Base-by-base conservation (phyloP, 805 yeast genomes). In the Candida maesae region DNA sequence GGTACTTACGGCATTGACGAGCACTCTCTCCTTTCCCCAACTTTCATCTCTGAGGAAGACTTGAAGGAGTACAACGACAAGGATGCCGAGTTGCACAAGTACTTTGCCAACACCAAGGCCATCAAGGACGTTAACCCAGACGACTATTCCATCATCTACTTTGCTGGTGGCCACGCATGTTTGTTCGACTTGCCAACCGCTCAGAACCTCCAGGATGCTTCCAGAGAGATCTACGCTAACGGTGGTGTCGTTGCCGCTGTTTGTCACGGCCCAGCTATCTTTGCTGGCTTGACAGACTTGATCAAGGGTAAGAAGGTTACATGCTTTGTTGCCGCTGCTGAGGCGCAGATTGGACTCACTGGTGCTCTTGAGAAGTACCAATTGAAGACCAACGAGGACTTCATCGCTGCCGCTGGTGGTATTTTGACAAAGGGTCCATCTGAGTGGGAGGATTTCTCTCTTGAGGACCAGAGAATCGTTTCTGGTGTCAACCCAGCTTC, bases 401-500 rank as follows among this genome's bases (percentile, higher is more conserved):
- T 70, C 28, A 65, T 68, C 16, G 58, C 58, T 19, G 53, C 61
- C 35, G 59, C 56, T 24, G 73, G 74, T 40, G 82, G 74, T 30
- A 61, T 45, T 19, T 74, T 64, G 53, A 60, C 62, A 28, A 58
- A 65, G 17, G 82, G 84, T 34, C 50, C 60, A 6, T 72, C 68
- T 13, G 78, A 80, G 27, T 78, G 73, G 67, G 80, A 58, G 30
- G 74, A 68, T 32, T 76, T 63, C 50, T 56, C 73, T 14, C 65
- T 77, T 32, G 61, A 63, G 20, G 86, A 81, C 53, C 82, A 81
- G 20, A 73, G 73, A 51, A 39, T 81, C 31, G 76, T 80, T 30
- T 73, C 84, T n/a, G 87, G 87, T 35, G 75, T 72, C 18, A 81
- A 81, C 63, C 86, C 86, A 17, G 76, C 74, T 15, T 69, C 78